Evolutionary conservation across 495 filamentous ascomycete genomes (phyloP), one percentile per base, ranked within the genome.

Genomic region (Penicillium alfredii): DNA sequence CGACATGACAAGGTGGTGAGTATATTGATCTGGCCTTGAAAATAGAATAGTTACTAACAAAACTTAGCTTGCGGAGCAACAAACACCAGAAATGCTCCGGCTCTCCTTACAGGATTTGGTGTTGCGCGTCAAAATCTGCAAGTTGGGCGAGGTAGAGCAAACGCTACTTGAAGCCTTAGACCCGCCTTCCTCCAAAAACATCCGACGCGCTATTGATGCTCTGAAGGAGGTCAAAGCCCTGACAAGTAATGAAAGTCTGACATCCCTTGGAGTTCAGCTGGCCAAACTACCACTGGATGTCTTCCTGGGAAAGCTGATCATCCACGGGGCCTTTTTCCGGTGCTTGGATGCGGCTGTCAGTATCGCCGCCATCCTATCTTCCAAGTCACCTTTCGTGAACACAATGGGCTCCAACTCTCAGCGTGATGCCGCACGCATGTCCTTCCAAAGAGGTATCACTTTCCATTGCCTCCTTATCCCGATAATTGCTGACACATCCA

Each of bases 81-180:
- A 97, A 66, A 93, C 84, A 0, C 92, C 92, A 0, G 92, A 98
- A 57, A 88, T 98, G 74, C 79, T 97, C 27, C 82, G 92, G 2
- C 72, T 98, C 4, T 95, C 88, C 0, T 64, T 98, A 7, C 90
- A 97, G 61, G 92, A 98, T 47, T 74, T 96, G 3, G 86, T 89
- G 6, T 81, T 98, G 44, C 80, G 92, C n/a, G 87, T 96, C 44
- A 98, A 98, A 63, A 92, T 93, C 22, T 98, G 88, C 64, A 92
- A 89, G 50, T 73, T 98, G 32, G 92, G 92, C 3, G 79, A 81
- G 30, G 89, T 97, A 33, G 90, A 95, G 50, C 74, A 88, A 43
- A 94, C 88, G 0, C 71, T 98, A 4, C 73, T 81, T n/a, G 77
- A 92, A 58, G 92, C 92, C 6, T 66, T 97, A 12, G 92, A 98